A percentile compares a stretch with the other conserved stretches of the same genome.
Conservation (phyloP, 2,329 filamentous ascomycete species). For the Epichloe bromicola region DNA sequence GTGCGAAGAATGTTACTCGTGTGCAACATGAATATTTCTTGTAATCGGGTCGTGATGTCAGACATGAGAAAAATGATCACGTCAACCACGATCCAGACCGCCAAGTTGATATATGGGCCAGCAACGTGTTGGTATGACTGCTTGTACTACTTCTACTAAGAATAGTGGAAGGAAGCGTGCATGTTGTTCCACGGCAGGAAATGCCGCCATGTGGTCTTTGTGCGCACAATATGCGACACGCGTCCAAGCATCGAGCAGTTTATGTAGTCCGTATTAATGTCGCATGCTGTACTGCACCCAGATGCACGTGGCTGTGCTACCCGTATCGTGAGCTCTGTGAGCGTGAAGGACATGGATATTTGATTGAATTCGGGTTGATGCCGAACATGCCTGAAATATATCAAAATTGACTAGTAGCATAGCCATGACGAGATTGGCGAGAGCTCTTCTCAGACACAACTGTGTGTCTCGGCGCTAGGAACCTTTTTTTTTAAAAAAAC, state of each 20-base stretch:
- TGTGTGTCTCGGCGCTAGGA: neutral
- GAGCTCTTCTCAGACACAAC: neutral
- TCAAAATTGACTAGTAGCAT: neutral
- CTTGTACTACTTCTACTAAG: neutral
- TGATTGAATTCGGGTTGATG: too few species aligned
- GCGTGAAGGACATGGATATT: too few species aligned
- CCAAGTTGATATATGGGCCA: neutral
- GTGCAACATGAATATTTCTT: neutral
- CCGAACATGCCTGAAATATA: too few species aligned
- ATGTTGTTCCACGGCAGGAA: neutral
- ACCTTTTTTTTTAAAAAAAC: neutral
- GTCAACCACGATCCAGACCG: neutral
- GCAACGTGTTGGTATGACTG: constrained; percentile 1
- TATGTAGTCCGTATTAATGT: neutral
- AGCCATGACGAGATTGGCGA: neutral
- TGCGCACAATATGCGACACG: neutral
- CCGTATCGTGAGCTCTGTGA: too few species aligned
- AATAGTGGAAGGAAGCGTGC: neutral
- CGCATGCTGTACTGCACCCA: neutral
- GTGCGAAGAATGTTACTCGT: neutral
- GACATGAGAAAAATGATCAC: neutral
- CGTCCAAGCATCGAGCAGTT: neutral
- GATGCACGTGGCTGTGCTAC: neutral
- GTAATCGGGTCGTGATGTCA: neutral
- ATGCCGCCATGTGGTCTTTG: neutral